Conservation (phyloP, 768 basidiomycete species). For the Coprinellus micaceus region DNA sequence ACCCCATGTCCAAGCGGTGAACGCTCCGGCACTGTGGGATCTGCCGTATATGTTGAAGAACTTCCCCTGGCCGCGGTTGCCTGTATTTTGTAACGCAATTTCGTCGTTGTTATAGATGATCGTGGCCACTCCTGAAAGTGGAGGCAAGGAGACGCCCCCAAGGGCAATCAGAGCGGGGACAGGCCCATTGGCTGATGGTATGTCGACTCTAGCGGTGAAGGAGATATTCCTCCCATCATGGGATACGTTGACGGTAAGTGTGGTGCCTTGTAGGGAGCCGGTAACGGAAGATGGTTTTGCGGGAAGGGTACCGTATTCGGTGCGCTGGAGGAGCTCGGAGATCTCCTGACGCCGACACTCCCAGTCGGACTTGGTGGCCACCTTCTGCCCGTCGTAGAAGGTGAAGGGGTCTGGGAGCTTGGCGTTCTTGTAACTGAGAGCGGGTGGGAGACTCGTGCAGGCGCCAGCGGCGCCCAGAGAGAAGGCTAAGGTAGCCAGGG, state of each 20-base stretch:
- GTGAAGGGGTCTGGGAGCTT: conserved; percentile 53
- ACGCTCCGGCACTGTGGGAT: conserved; percentile 43
- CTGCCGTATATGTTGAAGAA: conserved; percentile 56
- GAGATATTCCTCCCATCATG: conserved; percentile 46
- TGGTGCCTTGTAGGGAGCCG: conserved; percentile 39
- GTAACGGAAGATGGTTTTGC: conserved; percentile 42
- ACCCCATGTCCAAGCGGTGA: conserved; percentile 65
- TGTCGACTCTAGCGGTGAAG: conserved; percentile 44
- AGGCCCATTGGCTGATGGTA: conserved; percentile 40
- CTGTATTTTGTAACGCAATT: conserved; percentile 46
- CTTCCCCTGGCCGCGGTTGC: conserved; percentile 50
- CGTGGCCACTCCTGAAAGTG: conserved; percentile 38
- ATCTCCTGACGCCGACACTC: conserved; percentile 50
- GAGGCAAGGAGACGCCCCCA: conserved; percentile 38
- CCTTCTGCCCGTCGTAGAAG: conserved; percentile 40
- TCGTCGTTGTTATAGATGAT: conserved; percentile 53
- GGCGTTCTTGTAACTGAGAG: conserved; percentile 21
- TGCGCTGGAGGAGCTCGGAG: conserved; percentile 43
- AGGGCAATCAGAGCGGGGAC: conserved; percentile 53
- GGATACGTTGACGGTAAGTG: conserved; percentile 45
- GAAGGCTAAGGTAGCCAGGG: too few relatives aligned
- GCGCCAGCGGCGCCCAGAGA: too few relatives aligned
- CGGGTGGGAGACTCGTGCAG: too few relatives aligned
- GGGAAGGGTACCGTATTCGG: conserved; percentile 51
- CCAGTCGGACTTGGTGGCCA: conserved; percentile 45